Evolutionary conservation across 305 asterid species (phyloP), one percentile per base, ranked within the genome.

Genomic region (Fraxinus dipetala): DNA sequence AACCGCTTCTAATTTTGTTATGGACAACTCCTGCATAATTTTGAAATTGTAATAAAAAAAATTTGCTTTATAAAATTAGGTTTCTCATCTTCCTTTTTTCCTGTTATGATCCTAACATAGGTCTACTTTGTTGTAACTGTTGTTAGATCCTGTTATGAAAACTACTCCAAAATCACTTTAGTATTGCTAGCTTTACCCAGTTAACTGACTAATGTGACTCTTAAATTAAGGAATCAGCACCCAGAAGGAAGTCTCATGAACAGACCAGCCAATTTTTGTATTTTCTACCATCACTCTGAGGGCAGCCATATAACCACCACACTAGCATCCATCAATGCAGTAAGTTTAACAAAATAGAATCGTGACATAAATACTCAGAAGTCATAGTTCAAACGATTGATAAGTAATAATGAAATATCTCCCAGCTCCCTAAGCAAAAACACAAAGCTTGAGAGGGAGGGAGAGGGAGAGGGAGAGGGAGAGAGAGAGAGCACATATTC

Each of bases 381-480:
- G 2, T 28, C 74, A 2, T 24, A 63, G 6, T 67, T 67, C 75
- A 67, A 9, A 63, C 1, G 7, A 8, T 1, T 0, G 14, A 63
- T 24, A 63, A 24, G 32, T 10, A 24, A 63, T 10, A 63, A 9
- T 24, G 72, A 24, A 63, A 67, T 3, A 24, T 22, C 34, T 63
- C 72, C 72, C 72, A 63, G 72, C 72, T 83, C 91, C 28, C 28
- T 26, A 26, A 26, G 96, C 97, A 98, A 94, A 79, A 95, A 97
- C 76, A 93, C 98, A 84, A 87, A 91, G 86, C 94, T 95, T 18
- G 70, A 61, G 72, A 26, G 28, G n/a, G 61, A 51, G 61, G 3
- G 32, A 31, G 28, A n/a, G 28, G 1, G 34, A 31, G 34, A 31
- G 34, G 4, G 35, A 38, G 45, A 38, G 28, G 1, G 34, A 31